Conservation (phyloP, 2,329 filamentous ascomycete genomes). For the Claviceps quebecensis region DNA sequence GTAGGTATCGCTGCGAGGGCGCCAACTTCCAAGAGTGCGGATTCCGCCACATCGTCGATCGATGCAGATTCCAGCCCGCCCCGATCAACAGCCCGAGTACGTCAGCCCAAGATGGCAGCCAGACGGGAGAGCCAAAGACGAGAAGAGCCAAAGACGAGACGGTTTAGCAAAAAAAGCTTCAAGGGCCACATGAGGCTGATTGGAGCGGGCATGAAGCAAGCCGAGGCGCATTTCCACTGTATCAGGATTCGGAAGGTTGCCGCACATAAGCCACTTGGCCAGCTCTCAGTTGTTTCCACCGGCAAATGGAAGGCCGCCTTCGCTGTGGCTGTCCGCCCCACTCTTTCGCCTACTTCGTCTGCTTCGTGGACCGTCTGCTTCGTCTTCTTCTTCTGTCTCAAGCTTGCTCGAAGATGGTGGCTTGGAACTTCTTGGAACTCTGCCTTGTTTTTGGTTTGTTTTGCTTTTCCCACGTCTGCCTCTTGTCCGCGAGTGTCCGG, state of each 20-base stretch:
- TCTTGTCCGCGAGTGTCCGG: background rate
- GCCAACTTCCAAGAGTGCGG: background rate
- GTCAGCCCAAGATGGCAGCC: background rate
- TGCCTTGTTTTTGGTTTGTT: constrained; percentile 3
- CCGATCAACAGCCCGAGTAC: background rate
- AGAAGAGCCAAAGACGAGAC: too few relatives aligned
- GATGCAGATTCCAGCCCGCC: constrained; percentile 2
- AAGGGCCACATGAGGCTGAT: background rate
- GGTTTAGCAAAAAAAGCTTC: too few relatives aligned
- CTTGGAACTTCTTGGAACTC: background rate
- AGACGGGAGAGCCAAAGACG: background rate
- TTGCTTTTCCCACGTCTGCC: background rate
- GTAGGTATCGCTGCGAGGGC: background rate
- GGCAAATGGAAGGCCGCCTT: too few relatives aligned
- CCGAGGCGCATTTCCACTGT: too few relatives aligned
- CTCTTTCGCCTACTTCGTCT: too few relatives aligned
- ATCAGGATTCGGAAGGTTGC: too few relatives aligned
- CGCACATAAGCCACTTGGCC: too few relatives aligned
- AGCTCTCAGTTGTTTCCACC: too few relatives aligned
- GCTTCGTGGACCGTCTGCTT: too few relatives aligned
- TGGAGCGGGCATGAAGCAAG: background rate
- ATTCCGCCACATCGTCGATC: constrained; percentile 1
- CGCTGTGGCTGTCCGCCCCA: constrained; percentile 1
- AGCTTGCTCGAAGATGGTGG: background rate
- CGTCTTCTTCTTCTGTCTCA: background rate